Evolutionary conservation across 106 monocot species (phyloP), one percentile per base, ranked within the genome.

Genomic region (Dioscorea dumetorum): DNA sequence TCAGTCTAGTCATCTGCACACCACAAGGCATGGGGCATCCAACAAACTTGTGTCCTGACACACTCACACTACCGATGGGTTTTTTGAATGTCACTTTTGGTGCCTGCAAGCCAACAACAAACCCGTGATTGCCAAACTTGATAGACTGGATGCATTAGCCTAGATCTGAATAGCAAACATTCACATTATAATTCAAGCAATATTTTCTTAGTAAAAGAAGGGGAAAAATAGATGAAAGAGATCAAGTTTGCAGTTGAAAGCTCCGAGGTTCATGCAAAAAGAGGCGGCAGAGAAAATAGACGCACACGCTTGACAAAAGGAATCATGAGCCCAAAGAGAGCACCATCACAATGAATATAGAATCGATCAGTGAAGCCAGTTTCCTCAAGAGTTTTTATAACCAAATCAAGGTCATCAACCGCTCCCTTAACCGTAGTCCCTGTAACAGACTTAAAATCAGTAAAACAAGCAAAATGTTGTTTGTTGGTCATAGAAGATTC

Each of bases 321-420:
- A 77, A 94, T 83, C 93, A 94, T 94, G 49, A 94, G 81, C 22
- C 93, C 93, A 63, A 86, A 89, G 2, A 94, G 75, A 69, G 93
- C 93, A 66, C 83, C 93, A 63, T 99, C 97, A 75, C 92, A 99
- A 28, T 99, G 92, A 63, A 99, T 99, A 66, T 99, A 99, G 76
- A 99, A 93, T 2, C 83, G 79, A 72, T 79, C 87, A 56, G 67
- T 84, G 65, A 93, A 99, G 22, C 97, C 97, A 75, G 49, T 70
- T 64, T 90, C 74, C 66, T 93, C 82, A 24, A 90, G 85, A 22
- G 89, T 99, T 61, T 84, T 72, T 69, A 93, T 93, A 33, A 89
- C 86, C 74, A 86, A 28, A 74, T 93, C 93, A 8, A 93, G 88
- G 70, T 93, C 89, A 77, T 90, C 93, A 53, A 93, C 93, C 24